These are phyloP conservation scores for Ettlia oleoabundans DNA, from an alignment of 139 green algal species.

Conservation along the genomic window DNA sequence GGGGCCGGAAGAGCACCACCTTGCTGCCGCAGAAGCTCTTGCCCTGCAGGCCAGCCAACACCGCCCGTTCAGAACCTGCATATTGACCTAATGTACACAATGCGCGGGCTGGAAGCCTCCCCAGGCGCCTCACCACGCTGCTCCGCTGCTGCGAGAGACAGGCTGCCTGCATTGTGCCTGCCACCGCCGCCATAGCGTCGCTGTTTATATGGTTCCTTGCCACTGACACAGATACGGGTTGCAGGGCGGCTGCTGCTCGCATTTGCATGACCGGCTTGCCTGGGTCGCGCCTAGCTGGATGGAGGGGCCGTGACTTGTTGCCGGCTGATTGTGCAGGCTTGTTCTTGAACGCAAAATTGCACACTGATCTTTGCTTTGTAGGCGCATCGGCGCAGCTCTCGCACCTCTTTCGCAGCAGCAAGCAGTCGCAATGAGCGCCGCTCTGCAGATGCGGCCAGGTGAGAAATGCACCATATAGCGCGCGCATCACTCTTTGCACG, in stretches of 20 bases:
- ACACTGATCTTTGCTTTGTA: too few relatives aligned
- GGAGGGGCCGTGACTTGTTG: too few relatives aligned
- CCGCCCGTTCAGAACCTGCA: background rate
- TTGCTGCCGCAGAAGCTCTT: constrained; percentile 23
- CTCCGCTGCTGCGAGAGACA: constrained; percentile 19
- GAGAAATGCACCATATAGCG: background rate
- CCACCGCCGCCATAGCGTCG: background rate
- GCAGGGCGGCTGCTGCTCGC: background rate
- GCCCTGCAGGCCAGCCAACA: background rate
- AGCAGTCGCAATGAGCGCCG: constrained; percentile 1
- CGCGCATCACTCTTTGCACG: background rate
- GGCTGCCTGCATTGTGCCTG: background rate
- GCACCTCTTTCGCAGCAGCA: background rate
- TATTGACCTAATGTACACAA: background rate
- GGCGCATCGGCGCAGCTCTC: background rate
- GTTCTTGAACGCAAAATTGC: too few relatives aligned
- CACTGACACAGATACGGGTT: background rate
- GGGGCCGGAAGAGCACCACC: background rate
- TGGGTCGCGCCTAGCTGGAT: background rate
- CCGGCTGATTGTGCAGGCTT: too few relatives aligned
- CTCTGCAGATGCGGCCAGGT: constrained; percentile 29
- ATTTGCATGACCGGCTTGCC: background rate
- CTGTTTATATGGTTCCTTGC: background rate
- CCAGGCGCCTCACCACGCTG: constrained; percentile 9
- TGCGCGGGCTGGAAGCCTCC: background rate